Evolutionary conservation across 306 rosid species (phyloP).

Genomic region (Erythrophleum fordii): DNA sequence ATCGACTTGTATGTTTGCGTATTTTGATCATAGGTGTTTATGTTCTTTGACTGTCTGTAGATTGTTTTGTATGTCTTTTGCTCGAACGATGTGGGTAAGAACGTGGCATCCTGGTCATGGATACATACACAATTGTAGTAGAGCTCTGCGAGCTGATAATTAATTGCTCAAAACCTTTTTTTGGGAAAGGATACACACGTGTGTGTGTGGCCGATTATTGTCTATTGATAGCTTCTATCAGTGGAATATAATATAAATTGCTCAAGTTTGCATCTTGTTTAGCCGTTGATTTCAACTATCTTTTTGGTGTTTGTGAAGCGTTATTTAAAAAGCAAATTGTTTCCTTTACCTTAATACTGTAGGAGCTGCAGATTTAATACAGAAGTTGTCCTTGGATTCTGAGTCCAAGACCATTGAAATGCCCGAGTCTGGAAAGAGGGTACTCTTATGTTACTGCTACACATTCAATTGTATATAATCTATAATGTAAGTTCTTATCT

Average conservation of each 20-base stretch:
- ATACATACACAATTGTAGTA: not conserved
- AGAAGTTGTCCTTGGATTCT: constrained; percentile 52
- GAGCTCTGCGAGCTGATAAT: not conserved
- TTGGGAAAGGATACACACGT: not conserved
- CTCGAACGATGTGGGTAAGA: not conserved
- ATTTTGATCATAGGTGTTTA: not conserved
- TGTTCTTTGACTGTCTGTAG: not conserved
- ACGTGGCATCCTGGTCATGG: not conserved
- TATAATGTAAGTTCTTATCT: not conserved
- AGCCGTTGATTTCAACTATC: not conserved
- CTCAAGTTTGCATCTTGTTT: not conserved
- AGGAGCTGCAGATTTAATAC: constrained; percentile 55
- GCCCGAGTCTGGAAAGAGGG: constrained; percentile 46
- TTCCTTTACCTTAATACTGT: constrained; percentile 5
- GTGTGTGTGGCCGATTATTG: not conserved
- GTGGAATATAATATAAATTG: not conserved
- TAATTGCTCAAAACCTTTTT: not conserved
- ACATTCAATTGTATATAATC: not conserved
- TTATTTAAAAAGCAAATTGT: constrained; percentile 8
- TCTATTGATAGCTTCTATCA: not conserved
- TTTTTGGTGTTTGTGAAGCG: constrained; percentile 10
- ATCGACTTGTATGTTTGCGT: not conserved
- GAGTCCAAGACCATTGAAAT: constrained; percentile 42
- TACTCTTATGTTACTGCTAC: constrained; percentile 2
- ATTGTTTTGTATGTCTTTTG: not conserved